Conservation (phyloP, 2,329 filamentous ascomycete species). For the Basipetospora sp. region DNA sequence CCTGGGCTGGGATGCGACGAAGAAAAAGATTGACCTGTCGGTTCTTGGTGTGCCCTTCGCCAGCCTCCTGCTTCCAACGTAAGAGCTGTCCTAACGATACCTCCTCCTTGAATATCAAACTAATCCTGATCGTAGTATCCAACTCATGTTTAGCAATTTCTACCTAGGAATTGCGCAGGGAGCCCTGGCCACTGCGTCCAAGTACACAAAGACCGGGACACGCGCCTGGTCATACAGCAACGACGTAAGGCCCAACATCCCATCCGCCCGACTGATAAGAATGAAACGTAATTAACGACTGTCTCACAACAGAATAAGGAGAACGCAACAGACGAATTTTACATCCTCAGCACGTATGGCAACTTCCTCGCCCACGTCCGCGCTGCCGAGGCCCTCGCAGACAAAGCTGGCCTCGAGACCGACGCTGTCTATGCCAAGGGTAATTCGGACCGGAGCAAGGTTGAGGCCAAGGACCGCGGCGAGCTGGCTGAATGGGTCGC, state of each 20-base stretch:
- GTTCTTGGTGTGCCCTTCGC: constrained; percentile 39
- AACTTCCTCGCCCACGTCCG: constrained; percentile 48
- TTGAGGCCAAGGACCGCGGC: constrained; percentile 39
- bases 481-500: constrained; percentile 49
- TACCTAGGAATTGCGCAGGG: constrained; percentile 50
- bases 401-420: constrained; percentile 37
- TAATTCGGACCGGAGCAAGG: constrained; percentile 21
- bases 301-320: constrained; percentile 35
- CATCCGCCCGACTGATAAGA: fast-evolving
- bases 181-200: constrained; percentile 36
- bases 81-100: constrained; percentile 9
- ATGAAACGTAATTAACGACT: constrained; percentile 1
- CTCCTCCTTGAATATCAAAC: background rate
- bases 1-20: constrained; percentile 40
- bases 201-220: constrained; percentile 42
- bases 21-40: constrained; percentile 34
- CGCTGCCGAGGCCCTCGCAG: constrained; percentile 42
- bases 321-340: constrained; percentile 46
- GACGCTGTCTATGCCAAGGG: constrained; percentile 30
- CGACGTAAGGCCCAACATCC: constrained; percentile 27
- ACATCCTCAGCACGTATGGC: constrained; percentile 49
- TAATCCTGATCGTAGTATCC: constrained; percentile 27
- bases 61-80: constrained; percentile 44
- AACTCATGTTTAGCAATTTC: constrained; percentile 52
- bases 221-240: constrained; percentile 50